phyloP scores from a whole-genome alignment of 2,329 filamentous ascomycete genomes.

The Diaporthe capsici region DNA sequence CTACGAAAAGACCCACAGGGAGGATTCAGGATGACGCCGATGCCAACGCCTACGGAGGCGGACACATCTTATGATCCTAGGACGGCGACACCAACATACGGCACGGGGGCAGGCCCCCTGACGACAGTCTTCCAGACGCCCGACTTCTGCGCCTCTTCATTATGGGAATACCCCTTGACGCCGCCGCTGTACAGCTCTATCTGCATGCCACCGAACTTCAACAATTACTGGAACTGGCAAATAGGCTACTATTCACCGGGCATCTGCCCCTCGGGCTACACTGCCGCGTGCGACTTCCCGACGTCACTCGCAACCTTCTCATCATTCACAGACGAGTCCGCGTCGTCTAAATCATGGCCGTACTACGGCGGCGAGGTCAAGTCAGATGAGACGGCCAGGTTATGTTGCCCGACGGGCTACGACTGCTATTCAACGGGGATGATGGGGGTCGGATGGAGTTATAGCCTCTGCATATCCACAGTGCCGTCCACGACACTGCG shows the following conservation, averaged over 20 bases:
- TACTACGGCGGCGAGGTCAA: constrained; percentile 22
- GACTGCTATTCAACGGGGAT: constrained; percentile 29
- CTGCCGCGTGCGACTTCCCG: constrained; percentile 20
- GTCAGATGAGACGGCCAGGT: constrained; percentile 2
- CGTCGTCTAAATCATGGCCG: background rate
- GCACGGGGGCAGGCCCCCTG: constrained; percentile 26
- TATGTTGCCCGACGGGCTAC: constrained; percentile 31
- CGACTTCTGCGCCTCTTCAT: constrained; percentile 23
- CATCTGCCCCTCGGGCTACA: constrained; percentile 41
- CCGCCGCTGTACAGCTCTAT: constrained; percentile 30
- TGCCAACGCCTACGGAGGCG: constrained; percentile 4
- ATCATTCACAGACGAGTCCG: background rate
- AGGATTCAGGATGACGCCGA: constrained; percentile 15
- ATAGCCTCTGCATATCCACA: constrained; percentile 41
- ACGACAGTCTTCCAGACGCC: constrained; percentile 34
- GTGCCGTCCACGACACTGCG: constrained; percentile 32
- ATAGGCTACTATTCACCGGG: constrained; percentile 43
- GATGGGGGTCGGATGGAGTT: constrained; percentile 37
- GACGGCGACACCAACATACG: constrained; percentile 12
- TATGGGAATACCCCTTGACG: constrained; percentile 12
- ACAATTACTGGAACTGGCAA: constrained; percentile 37
- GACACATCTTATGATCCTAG: constrained; percentile 3
- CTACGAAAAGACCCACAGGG: background rate
- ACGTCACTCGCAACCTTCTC: constrained; percentile 20
- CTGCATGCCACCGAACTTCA: constrained; percentile 33